A percentile compares a stretch with the other conserved stretches of the same genome.
Evolutionary conservation across 345 rosid species (phyloP).

Genomic region (Bretschneidera sinensis): DNA sequence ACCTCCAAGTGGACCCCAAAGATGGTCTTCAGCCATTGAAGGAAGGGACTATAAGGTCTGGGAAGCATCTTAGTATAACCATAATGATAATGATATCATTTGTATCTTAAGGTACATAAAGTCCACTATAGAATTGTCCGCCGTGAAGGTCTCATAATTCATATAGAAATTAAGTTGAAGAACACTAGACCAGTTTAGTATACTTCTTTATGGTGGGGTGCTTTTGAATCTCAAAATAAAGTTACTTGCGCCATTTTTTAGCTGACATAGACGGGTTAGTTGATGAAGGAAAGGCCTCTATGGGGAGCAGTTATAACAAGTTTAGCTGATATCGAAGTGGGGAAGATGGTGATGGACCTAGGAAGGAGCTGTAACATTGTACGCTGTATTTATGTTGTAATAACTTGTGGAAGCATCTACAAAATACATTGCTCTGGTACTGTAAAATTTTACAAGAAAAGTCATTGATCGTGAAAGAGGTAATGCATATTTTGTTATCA

Average conservation of each 20-base stretch:
- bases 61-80: constrained; percentile 55
- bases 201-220: not conserved
- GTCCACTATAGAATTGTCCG: not conserved
- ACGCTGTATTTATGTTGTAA: too few species aligned
- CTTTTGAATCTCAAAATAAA: not conserved
- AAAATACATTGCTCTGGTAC: not conserved
- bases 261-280: not conserved
- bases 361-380: not conserved
- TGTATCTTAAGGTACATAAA: not conserved
- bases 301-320: too few species aligned
- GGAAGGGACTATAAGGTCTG: constrained; percentile 90
- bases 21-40: constrained; percentile 60
- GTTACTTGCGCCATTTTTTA: not conserved
- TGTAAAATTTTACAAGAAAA: not conserved
- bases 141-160: not conserved
- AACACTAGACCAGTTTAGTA: not conserved
- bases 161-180: not conserved
- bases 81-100: not conserved
- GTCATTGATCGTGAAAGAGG: not conserved
- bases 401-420: not conserved
- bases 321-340: not conserved
- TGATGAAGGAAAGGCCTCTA: not conserved
- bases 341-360: not conserved
- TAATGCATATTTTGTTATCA: not conserved
- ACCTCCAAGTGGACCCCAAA: constrained; percentile 49